Base-by-base conservation (phyloP, 2,329 filamentous ascomycete species). In the Drechslerella stenobrocha region DNA sequence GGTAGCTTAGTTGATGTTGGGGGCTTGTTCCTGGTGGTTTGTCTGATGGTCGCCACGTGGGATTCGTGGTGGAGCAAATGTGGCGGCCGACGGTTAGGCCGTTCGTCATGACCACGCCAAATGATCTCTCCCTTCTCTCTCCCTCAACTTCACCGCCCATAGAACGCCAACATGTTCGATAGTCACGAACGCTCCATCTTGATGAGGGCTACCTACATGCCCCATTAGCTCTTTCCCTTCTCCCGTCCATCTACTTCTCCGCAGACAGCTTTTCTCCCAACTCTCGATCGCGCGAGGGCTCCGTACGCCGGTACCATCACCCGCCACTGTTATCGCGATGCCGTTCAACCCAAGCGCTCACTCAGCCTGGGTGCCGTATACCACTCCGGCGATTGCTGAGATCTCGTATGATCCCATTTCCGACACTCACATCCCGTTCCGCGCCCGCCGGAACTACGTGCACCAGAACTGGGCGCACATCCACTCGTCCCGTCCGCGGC, bases 381-480 rank as follows among this genome's bases (percentile, higher is more conserved):
- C 72, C 18, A 70, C 70, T 28, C 56, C 67, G 30, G 34, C 46
- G 22, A 73, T 73, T 52, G 69, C 71, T 13, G 59, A 70, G 15
- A 52, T 71, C n/a, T 73, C 72, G 20, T 73, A 70, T 58, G 69
- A 73, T 32, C 61, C 72, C 23, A 22, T 52, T 13, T 69, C 71
- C 34, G 42, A 69, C 26, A 70, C 56, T 1, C 71, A 73, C 28
- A 72, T 93, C 35, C 84, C 90, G 42, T 96, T 97, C 79, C 88
- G 87, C 75, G 88, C 89, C 3, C 81, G 81, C 61, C 79, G 82
- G 65, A 80, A 83, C 53, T 86, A 97, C 76, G 78, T 86, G 48
- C 93, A 97, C 79, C 86, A 87, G 73, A 98, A 93, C 18, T 98
- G 93, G 93, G 93, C 93, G 35, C 86, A 87, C 74, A 97, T 93